Conservation (phyloP, 306 rosid species). For the Benincasa hispida region DNA sequence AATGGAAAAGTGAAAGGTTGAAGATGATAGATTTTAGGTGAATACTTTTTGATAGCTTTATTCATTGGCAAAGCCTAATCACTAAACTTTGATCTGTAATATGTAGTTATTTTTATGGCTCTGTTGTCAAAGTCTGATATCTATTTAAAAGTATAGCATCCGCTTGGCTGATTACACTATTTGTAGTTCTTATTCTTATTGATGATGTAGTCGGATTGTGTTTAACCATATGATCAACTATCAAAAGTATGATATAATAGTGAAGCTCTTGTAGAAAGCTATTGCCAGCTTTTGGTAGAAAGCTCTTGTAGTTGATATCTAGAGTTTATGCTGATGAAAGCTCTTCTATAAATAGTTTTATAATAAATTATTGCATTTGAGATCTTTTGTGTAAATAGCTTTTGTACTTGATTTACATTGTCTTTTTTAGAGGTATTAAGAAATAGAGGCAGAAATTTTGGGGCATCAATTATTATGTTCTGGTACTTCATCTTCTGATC, state of each 20-base stretch:
- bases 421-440: background rate
- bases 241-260: background rate
- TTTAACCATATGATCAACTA: background rate
- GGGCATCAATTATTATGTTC: background rate
- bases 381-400: background rate
- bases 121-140: background rate
- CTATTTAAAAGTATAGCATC: background rate
- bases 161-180: background rate
- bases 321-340: background rate
- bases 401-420: constrained; percentile 5
- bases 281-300: too few species aligned
- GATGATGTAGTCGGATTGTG: background rate
- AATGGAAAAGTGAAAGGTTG: too few species aligned
- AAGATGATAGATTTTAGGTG: too few species aligned
- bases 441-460: background rate
- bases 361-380: background rate
- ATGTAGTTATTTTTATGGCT: background rate
- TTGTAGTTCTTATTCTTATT: background rate
- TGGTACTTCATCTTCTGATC: background rate
- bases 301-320: too few species aligned
- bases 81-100: background rate
- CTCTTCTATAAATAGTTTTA: background rate
- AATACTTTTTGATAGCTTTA: too few species aligned
- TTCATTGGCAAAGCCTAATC: too few species aligned
- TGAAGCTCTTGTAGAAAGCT: background rate